Evolutionary conservation across 2,329 filamentous ascomycete species (phyloP), one percentile per base, ranked within the genome.

Genomic region (Aureobasidium mangrovei): DNA sequence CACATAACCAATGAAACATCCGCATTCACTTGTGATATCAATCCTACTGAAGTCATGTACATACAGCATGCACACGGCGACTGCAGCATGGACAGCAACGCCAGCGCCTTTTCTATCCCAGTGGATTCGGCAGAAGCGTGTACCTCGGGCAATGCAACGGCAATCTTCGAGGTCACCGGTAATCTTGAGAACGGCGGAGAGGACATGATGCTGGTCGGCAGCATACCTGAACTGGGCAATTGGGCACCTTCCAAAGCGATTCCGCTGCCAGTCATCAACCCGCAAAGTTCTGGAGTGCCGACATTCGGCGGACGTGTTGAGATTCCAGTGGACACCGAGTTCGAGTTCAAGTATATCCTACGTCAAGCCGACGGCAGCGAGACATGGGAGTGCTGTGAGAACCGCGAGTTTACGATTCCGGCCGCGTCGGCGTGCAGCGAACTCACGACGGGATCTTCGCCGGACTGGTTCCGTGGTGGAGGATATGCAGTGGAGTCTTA

Each of bases 321-420:
- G 0, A 65, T 88, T 8, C 67, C 72, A 0, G 74, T 79, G 0
- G 83, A 83, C 2, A 72, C 73, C 42, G 68, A 67, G 1, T 71
- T 88, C 33, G 63, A 81, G 70, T 88, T 87, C 67, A 88, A 88
- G 71, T 88, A 80, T 63, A 77, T 88, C 60, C 77, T 80, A 48
- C 76, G 82, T 40, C 72, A 74, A 56, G 61, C 67, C 1, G 74
- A 77, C 60, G 79, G 81, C 0, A 70, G 69, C 0, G 68, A 84
- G 9, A 72, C 68, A 2, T 88, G 84, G 84, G 84, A 88, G 70
- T 70, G 69, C 39, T 46, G 53, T 5, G 53, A 47, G 31, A 54
- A 54, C 28, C 27, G 49, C 2, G 27, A 10, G 12, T 43, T 18
- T 26, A 35, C 27, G 8, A 33, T 53, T 2, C 24, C 31, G 12